A percentile compares a stretch with the other conserved stretches of the same genome.
phyloP scores from a whole-genome alignment of 176 grass and related monocot genomes.

The Juncus inflexus region DNA sequence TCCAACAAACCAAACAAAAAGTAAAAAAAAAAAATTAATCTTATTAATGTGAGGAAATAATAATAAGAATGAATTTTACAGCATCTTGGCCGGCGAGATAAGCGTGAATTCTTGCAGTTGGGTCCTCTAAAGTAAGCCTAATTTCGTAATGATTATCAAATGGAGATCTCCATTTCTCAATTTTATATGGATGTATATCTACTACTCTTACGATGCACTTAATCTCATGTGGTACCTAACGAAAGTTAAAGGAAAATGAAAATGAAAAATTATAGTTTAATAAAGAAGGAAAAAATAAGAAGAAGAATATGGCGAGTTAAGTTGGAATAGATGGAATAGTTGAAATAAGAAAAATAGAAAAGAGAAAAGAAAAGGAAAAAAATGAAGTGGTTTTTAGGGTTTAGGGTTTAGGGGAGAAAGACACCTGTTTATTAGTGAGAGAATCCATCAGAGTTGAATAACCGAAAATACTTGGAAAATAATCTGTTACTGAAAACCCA shows the following conservation, averaged over 20 bases:
- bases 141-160: constrained; percentile 27
- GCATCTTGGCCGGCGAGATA: constrained; percentile 46
- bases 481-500: constrained; percentile 42
- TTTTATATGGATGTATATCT: constrained; percentile 45
- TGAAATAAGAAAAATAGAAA: constrained; percentile 10
- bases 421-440: constrained; percentile 53
- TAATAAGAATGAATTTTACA: constrained; percentile 42
- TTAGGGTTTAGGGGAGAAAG: too few relatives aligned
- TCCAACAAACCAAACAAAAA: constrained; percentile 13
- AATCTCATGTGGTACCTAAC: constrained; percentile 54
- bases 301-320: background rate
- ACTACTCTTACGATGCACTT: constrained; percentile 76
- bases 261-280: constrained; percentile 4
- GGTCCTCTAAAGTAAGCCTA: constrained; percentile 67
- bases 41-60: background rate
- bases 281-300: background rate
- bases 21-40: constrained; percentile 4
- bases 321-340: too few relatives aligned
- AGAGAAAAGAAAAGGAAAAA: too few relatives aligned
- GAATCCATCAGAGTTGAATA: constrained; percentile 70
- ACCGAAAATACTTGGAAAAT: constrained; percentile 2
- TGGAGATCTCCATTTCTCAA: constrained; percentile 28
- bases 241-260: constrained; percentile 25
- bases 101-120: constrained; percentile 74
- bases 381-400: too few relatives aligned